Evolutionary conservation across 768 basidiomycete species (phyloP), one percentile per base, ranked within the genome.

Genomic region (Tremella mesenterica): DNA sequence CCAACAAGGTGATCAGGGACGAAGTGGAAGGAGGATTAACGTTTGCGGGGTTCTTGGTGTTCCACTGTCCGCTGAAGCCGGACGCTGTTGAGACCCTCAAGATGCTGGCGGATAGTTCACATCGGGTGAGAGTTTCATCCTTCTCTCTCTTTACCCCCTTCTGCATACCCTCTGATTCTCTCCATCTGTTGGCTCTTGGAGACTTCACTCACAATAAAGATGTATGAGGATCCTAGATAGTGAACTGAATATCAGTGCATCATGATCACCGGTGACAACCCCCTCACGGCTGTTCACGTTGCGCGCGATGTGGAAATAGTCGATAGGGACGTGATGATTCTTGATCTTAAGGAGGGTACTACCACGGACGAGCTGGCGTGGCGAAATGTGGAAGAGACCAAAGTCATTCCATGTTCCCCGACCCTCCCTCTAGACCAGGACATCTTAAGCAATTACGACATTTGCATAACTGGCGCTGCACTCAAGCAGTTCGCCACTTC

Each of bases 201-300:
- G 25, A 36, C 34, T 36, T 36, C 34, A 18, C 4, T 36, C 34
- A 18, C 34, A 14, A 18, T 14, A 18, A 36, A 36, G 20, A n/a
- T 44, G 44, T 44, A 46, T 29, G 52, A 21, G 13, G 39, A 0
- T 31, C n/a, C n/a, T 14, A 23, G 0, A 48, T 1, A 38, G 31
- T n/a, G 9, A 25, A 29, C 57, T 59, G 38, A 52, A 27, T 23
- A 29, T 9, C 54, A 95, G 90, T 97, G 95, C 71, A 79, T 97
- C 53, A 99, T 99, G 95, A 99, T 99, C 59, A 99, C 95, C 43
- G 95, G 95, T 31, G 95, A 99, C 73, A 97, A 97, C 72, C 95
- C 95, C 7, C 76, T 99, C 49, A 99, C 95, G 0, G 95, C 95
- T 7, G 84, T 88, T 0, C 95, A 97, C 69, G 92, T 99, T 41